These are phyloP conservation scores for Sinapis alba DNA, from an alignment of 441 rosid genomes.

Conservation along the genomic window DNA sequence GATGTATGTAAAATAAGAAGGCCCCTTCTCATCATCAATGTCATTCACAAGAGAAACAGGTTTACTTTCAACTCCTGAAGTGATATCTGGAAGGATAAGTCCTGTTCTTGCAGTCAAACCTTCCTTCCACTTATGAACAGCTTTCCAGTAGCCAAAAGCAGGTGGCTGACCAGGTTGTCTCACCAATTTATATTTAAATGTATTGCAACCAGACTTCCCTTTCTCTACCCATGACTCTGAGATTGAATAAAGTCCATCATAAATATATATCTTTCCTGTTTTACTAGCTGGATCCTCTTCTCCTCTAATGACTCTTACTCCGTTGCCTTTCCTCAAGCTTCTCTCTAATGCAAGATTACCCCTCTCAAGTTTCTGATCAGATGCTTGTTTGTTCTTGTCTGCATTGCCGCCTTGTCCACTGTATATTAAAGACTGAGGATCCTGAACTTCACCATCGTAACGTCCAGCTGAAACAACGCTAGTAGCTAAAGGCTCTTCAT, in stretches of 20 bases:
- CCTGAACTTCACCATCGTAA: constrained; percentile 78
- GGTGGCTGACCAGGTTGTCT: constrained; percentile 76
- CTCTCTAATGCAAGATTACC: constrained; percentile 95
- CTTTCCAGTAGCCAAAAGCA: constrained; percentile 75
- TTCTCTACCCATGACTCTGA: constrained; percentile 90
- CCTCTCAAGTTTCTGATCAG: constrained; percentile 89
- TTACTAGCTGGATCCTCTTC: constrained; percentile 53
- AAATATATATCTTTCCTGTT: constrained; percentile 58
- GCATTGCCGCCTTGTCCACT: constrained; percentile 85
- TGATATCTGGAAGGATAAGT: constrained; percentile 54
- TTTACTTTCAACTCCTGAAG: constrained; percentile 53
- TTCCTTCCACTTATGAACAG: constrained; percentile 73
- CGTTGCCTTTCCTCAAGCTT: constrained; percentile 75
- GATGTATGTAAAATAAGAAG: constrained; percentile 49
- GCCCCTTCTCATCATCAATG: constrained; percentile 55
- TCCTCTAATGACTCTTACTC: constrained; percentile 84
- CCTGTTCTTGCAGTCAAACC: constrained; percentile 46
- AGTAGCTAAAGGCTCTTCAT: constrained; percentile 79
- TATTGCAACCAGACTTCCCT: constrained; percentile 77
- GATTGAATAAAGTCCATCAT: constrained; percentile 79
- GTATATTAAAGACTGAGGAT: constrained; percentile 68
- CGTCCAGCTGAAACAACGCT: constrained; percentile 88
- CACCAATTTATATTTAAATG: constrained; percentile 73
- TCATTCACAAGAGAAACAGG: constrained; percentile 59
- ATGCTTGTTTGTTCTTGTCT: constrained; percentile 49